Evolutionary conservation across 805 yeast species (phyloP).

Genomic region (Yarrowia divulgata): DNA sequence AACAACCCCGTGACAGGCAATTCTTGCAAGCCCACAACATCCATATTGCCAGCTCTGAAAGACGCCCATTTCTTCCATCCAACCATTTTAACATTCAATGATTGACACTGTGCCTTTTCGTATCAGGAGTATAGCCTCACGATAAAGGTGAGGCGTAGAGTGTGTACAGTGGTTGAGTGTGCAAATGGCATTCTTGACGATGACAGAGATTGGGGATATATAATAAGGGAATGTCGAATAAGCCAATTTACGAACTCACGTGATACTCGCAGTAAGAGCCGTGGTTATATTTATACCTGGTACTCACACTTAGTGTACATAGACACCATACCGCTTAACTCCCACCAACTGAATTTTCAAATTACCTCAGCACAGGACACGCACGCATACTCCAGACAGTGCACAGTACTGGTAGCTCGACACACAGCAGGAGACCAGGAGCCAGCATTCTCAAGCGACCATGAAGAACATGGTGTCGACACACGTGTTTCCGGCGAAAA

Average conservation of each 20-base stretch:
- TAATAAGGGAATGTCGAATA: neutral
- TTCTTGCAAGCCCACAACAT: too few relatives aligned
- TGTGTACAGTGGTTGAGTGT: neutral
- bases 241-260: neutral
- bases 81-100: neutral
- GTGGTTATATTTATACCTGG: too few relatives aligned
- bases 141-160: neutral
- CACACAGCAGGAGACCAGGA: neutral
- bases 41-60: too few relatives aligned
- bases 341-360: slow-evolving; percentile 20
- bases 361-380: slow-evolving; percentile 27
- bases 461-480: slow-evolving; percentile 43
- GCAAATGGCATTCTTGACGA: too few relatives aligned
- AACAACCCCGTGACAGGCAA: too few relatives aligned
- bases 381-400: neutral
- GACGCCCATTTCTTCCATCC: too few relatives aligned
- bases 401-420: too few relatives aligned
- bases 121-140: slow-evolving; percentile 18
- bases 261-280: too few relatives aligned
- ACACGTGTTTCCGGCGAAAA: slow-evolving; percentile 56
- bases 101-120: slow-evolving; percentile 22
- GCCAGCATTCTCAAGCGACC: neutral
- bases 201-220: neutral
- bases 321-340: neutral
- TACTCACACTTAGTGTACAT: too few relatives aligned